phyloP scores from a whole-genome alignment of 352 stramenopile genomes.

The Plasmopara muralis region DNA sequence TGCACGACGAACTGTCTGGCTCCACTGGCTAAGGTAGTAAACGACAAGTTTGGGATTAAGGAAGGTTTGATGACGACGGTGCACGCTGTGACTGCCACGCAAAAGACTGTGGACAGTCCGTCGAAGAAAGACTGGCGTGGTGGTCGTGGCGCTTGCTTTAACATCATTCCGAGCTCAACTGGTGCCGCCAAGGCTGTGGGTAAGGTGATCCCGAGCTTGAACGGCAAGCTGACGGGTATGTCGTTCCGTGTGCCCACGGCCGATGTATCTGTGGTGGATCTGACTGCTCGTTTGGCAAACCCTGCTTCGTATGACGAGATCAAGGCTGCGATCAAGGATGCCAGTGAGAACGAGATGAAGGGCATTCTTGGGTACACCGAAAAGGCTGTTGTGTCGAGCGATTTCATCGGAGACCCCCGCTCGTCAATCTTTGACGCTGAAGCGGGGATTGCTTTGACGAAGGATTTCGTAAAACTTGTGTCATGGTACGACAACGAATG shows the following conservation, averaged over 20 bases:
- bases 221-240: slow-evolving; percentile 91
- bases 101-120: slow-evolving; percentile 96
- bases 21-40: slow-evolving; percentile 96
- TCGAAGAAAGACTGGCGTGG: slow-evolving; percentile 98
- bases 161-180: slow-evolving; percentile 98
- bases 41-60: slow-evolving; percentile 98
- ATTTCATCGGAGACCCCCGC: slow-evolving; percentile 94
- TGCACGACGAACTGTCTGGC: slow-evolving; percentile 99
- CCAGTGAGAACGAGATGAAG: slow-evolving; percentile 92
- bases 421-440: slow-evolving; percentile 98
- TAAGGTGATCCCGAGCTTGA: slow-evolving; percentile 95
- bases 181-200: slow-evolving; percentile 98
- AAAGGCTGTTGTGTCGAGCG: slow-evolving; percentile 94
- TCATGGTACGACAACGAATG: slow-evolving; percentile 99
- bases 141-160: slow-evolving; percentile 95
- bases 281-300: slow-evolving; percentile 80
- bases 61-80: slow-evolving; percentile 99
- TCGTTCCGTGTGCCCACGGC: slow-evolving; percentile 88
- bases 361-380: slow-evolving; percentile 98
- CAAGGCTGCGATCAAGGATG: slow-evolving; percentile 92
- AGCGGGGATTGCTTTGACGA: slow-evolving; percentile 96
- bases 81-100: slow-evolving; percentile 97
- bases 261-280: slow-evolving; percentile 87
- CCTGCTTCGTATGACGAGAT: slow-evolving; percentile 97
- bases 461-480: slow-evolving; percentile 98